phyloP scores from a whole-genome alignment of 305 asterid species.

The Rubia tinctorum region DNA sequence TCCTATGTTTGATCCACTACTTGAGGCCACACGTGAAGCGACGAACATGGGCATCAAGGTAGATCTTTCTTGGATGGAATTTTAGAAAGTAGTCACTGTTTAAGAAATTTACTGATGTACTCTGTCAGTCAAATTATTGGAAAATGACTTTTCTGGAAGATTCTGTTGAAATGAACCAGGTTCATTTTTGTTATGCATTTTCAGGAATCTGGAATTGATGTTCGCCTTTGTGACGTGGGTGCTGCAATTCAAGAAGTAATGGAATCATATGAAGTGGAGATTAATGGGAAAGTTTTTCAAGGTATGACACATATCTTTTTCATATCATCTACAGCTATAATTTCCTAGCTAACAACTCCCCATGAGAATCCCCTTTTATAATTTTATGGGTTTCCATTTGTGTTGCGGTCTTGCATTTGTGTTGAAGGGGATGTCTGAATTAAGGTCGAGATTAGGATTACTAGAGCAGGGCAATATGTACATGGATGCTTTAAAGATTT shows the following conservation, averaged over 20 bases:
- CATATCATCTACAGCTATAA: background rate
- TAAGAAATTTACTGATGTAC: background rate
- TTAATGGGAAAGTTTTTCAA: conserved; percentile 88
- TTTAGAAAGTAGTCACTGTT: conserved; percentile 2
- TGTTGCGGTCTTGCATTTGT: background rate
- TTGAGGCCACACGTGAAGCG: conserved; percentile 98
- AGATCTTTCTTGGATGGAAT: conserved; percentile 21
- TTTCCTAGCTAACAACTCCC: background rate
- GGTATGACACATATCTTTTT: conserved; percentile 31
- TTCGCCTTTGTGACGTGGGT: conserved; percentile 93
- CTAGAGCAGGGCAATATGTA: background rate
- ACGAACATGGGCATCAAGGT: conserved; percentile 95
- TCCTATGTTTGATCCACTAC: conserved; percentile 91
- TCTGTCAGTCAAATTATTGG: background rate
- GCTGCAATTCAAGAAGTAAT: conserved; percentile 99
- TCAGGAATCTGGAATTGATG: conserved; percentile 97
- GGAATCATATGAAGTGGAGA: conserved; percentile 98
- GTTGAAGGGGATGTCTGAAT: background rate
- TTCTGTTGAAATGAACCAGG: background rate
- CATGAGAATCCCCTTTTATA: background rate
- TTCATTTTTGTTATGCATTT: conserved; percentile 12
- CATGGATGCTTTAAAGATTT: background rate
- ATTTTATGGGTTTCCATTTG: background rate
- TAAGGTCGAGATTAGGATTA: background rate
- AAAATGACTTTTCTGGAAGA: background rate